Evolutionary conservation across 139 green algal species (phyloP).

Genomic region (Haematococcus lacustris): DNA sequence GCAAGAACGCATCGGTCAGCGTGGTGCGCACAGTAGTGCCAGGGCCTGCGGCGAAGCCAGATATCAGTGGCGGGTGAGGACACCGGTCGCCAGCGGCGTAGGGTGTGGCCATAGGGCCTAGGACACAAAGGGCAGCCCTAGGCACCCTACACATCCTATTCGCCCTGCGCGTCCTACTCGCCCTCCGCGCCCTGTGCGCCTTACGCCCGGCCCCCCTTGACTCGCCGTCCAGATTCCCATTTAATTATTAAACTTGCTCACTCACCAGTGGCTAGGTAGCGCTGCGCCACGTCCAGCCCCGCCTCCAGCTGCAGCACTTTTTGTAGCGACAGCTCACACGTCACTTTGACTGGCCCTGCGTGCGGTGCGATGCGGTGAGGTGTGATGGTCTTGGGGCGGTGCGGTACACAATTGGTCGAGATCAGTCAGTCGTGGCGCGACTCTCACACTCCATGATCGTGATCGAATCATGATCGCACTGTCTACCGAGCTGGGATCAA

Average conservation of each 20-base stretch:
- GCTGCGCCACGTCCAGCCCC: slow-evolving; percentile 29
- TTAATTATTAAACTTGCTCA: not conserved
- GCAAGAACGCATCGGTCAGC: slow-evolving; percentile 55
- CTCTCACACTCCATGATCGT: too few species aligned
- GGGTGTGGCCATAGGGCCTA: not conserved
- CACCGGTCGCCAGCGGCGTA: not conserved
- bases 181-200: too few species aligned
- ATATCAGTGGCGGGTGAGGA: not conserved
- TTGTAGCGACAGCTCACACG: slow-evolving; percentile 41
- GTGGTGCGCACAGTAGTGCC: slow-evolving; percentile 35
- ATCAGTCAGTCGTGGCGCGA: too few species aligned
- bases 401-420: too few species aligned
- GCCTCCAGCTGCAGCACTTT: slow-evolving; percentile 37
- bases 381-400: too few species aligned
- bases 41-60: slow-evolving; percentile 18
- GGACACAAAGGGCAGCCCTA: not conserved
- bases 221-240: not conserved
- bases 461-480: too few species aligned
- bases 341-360: slow-evolving; percentile 13
- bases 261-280: slow-evolving; percentile 35
- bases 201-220: not conserved
- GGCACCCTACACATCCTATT: not conserved
- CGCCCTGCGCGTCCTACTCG: too few species aligned
- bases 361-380: too few species aligned
- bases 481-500: too few species aligned